phyloP scores from a whole-genome alignment of 1,284 basidiomycete species.

The Pseudozyma pruni region DNA sequence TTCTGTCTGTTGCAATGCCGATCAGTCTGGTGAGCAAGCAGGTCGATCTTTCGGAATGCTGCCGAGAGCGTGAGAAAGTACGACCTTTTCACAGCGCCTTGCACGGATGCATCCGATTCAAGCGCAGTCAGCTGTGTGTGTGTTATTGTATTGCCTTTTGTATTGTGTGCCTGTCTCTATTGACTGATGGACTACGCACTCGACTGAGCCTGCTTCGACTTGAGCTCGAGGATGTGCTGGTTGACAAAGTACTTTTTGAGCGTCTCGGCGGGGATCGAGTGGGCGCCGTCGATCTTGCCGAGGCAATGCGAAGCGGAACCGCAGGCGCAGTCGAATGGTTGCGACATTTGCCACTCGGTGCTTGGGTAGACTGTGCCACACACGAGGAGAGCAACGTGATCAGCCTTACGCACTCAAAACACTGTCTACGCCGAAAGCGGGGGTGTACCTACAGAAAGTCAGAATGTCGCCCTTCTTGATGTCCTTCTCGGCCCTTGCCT shows the following conservation, averaged over 20 bases:
- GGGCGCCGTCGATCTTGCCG: slow-evolving; percentile 55
- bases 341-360: slow-evolving; percentile 64
- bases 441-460: slow-evolving; percentile 57
- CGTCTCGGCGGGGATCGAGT: slow-evolving; percentile 26
- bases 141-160: neutral
- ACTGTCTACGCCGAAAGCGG: too few species aligned
- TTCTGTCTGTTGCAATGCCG: neutral
- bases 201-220: slow-evolving; percentile 37
- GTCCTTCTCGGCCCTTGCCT: slow-evolving; percentile 46
- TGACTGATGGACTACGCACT: slow-evolving; percentile 1
- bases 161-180: neutral
- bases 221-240: slow-evolving; percentile 54
- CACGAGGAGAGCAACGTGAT: neutral
- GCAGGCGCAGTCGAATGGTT: slow-evolving; percentile 63
- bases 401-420: too few species aligned
- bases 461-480: slow-evolving; percentile 57
- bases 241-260: slow-evolving; percentile 58
- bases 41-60: too few species aligned
- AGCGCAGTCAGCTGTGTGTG: neutral
- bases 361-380: slow-evolving; percentile 58
- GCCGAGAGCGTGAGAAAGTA: too few species aligned
- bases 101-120: too few species aligned
- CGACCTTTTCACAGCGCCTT: too few species aligned
- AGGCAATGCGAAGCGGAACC: slow-evolving; percentile 38
- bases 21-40: too few species aligned